Percentiles rank a stretch among this genome's conserved stretches.
phyloP scores from a whole-genome alignment of 2,329 filamentous ascomycete species.

The Trichoderma atroviride region DNA sequence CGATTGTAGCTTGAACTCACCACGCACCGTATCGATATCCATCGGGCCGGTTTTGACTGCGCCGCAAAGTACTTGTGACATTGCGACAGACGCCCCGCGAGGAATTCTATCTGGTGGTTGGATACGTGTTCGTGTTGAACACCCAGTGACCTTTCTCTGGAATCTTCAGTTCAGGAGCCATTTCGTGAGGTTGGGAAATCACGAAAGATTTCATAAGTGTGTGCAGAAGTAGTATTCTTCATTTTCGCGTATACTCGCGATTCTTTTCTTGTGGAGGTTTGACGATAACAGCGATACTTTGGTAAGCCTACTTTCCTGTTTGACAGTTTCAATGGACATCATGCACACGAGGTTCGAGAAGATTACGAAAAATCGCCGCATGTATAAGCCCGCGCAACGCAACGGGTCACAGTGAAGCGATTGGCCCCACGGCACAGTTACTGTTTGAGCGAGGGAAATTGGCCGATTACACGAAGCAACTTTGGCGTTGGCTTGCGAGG shows the following conservation, averaged over 20 bases:
- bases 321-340: slow-evolving; percentile 1
- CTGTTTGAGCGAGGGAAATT: slow-evolving; percentile 1
- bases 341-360: background rate
- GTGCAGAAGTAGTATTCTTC: background rate
- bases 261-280: slow-evolving; percentile 8
- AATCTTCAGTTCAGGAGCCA: slow-evolving; percentile 32
- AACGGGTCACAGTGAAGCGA: slow-evolving; percentile 23
- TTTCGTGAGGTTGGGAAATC: slow-evolving; percentile 29
- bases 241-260: background rate
- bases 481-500: slow-evolving; percentile 3
- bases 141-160: slow-evolving; percentile 29
- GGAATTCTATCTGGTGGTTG: slow-evolving; percentile 19
- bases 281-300: slow-evolving; percentile 18
- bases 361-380: background rate
- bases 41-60: slow-evolving; percentile 18
- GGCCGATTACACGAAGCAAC: slow-evolving; percentile 13
- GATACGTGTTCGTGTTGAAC: slow-evolving; percentile 15
- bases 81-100: background rate
- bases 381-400: slow-evolving; percentile 4
- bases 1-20: background rate
- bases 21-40: slow-evolving; percentile 11
- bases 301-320: slow-evolving; percentile 21
- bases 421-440: slow-evolving; percentile 13
- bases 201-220: background rate
- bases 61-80: slow-evolving; percentile 3